Conservation (phyloP, 352 stramenopile genomes). For the Globisporangium spiculum region DNA sequence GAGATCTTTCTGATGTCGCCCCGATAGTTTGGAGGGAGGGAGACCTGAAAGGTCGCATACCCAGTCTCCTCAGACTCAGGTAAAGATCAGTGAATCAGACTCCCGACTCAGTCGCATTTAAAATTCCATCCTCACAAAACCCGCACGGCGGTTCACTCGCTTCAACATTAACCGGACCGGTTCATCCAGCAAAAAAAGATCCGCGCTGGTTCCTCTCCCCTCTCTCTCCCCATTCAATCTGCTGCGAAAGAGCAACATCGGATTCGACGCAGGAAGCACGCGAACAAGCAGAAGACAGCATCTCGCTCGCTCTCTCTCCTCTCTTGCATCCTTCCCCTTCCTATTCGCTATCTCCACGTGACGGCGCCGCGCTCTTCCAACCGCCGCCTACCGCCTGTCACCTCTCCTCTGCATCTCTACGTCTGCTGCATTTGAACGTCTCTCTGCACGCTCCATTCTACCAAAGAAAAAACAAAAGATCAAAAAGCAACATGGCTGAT, state of each 20-base stretch:
- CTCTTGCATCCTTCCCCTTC: neutral
- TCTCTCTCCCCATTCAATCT: slow-evolving; percentile 6
- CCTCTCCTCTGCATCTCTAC: slow-evolving; percentile 8
- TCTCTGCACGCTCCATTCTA: neutral
- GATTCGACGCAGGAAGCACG: slow-evolving; percentile 13
- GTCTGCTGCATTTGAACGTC: slow-evolving; percentile 18
- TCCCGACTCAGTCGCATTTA: no score
- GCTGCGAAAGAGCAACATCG: slow-evolving; percentile 1
- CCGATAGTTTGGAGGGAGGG: no score
- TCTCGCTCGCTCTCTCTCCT: slow-evolving; percentile 1
- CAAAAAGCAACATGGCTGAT: slow-evolving; percentile 49
- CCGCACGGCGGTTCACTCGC: no score
- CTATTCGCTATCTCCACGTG: neutral
- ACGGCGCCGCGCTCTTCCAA: neutral
- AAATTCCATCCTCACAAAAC: no score
- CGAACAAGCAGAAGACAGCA: slow-evolving; percentile 3
- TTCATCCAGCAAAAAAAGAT: no score
- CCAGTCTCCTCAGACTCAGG: no score
- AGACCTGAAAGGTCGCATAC: no score
- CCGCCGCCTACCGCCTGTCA: no score
- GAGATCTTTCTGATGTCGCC: no score
- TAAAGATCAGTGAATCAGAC: no score
- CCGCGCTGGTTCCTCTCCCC: no score
- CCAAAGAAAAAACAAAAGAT: neutral
- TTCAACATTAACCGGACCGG: no score